Base-by-base conservation (phyloP, 768 basidiomycete species). In the Phylloporus sp. region DNA sequence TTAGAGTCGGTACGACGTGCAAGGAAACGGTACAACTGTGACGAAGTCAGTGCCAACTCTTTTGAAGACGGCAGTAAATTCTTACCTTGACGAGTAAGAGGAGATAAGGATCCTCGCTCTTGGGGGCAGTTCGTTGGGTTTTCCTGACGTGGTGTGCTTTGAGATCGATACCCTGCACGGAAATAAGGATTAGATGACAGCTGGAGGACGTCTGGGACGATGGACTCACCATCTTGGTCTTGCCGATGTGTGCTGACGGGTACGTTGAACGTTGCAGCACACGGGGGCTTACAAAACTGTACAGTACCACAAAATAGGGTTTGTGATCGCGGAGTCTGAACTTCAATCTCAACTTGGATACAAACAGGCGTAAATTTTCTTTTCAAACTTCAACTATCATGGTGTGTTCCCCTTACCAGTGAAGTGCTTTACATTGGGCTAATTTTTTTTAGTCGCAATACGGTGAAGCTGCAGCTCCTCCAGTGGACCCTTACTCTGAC, bases 31-130 rank as follows among this genome's bases (percentile, higher is more conserved):
- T 99, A 99, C 56, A 98, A 83, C 95, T 99, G 61, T 7, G 49
- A 13, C 13, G 22, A 13, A 13, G 38, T 62, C 29, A 56, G 43
- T 46, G 42, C 46, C 23, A 17, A 17, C 17, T 6, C 34, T 46
- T 48, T 18, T 13, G 24, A 61, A 35, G 22, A 20, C 28, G 22
- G 45, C 22, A 45, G 43, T 35, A 33, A 62, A 38, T 28, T 22
- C 71, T 50, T 65, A 94, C 94, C 83, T 97, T 98, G 73, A 98
- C 96, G 53, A 99, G 84, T 63, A 98, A 81, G 62, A 96, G 84
- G 61, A 99, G 82, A 77, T 99, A 98, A 15, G 95, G 95, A 73
- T 99, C 96, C 87, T 97, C 91, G 70, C 91, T 95, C 79, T 90
- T 90, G 69, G 96, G 96, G 54, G 90, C 90, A 59, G 88, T 87